Conservation (phyloP, 164 flowering plant genomes). For the Umbilicus rupestris region DNA sequence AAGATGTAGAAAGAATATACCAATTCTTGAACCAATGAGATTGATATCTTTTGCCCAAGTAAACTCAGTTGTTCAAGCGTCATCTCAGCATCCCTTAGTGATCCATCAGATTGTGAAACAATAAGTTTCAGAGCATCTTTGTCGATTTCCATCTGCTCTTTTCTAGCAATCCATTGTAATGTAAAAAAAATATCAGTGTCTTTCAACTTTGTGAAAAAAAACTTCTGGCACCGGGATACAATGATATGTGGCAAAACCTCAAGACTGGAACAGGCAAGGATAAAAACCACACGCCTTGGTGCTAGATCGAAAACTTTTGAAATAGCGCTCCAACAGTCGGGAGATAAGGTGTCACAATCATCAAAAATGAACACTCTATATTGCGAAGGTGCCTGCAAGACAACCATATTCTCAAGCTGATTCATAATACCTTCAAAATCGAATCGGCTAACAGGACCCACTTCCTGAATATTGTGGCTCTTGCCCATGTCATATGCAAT, state of each 20-base stretch:
- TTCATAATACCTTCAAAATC: conserved; percentile 66
- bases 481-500: conserved; percentile 64
- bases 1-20: conserved; percentile 22
- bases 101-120: conserved; percentile 93
- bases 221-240: conserved; percentile 93
- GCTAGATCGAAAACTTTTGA: conserved; percentile 93
- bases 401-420: conserved; percentile 51
- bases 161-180: conserved; percentile 75
- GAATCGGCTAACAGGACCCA: conserved; percentile 73
- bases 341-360: conserved; percentile 79
- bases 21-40: conserved; percentile 85
- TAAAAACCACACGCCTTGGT: conserved; percentile 75
- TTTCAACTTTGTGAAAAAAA: conserved; percentile 91
- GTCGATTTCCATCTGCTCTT: conserved; percentile 79
- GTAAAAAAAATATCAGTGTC: conserved; percentile 83
- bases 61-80: conserved; percentile 96
- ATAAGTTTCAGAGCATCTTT: conserved; percentile 88
- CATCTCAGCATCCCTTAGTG: conserved; percentile 96
- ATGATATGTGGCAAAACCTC: conserved; percentile 85
- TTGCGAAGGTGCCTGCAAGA: conserved; percentile 47
- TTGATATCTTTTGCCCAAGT: conserved; percentile 81
- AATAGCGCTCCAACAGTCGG: conserved; percentile 88
- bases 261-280: conserved; percentile 77
- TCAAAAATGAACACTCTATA: conserved; percentile 75
- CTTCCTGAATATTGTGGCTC: conserved; percentile 61